phyloP scores from a whole-genome alignment of 2,329 filamentous ascomycete genomes.

The Botrytis pseudocinerea region DNA sequence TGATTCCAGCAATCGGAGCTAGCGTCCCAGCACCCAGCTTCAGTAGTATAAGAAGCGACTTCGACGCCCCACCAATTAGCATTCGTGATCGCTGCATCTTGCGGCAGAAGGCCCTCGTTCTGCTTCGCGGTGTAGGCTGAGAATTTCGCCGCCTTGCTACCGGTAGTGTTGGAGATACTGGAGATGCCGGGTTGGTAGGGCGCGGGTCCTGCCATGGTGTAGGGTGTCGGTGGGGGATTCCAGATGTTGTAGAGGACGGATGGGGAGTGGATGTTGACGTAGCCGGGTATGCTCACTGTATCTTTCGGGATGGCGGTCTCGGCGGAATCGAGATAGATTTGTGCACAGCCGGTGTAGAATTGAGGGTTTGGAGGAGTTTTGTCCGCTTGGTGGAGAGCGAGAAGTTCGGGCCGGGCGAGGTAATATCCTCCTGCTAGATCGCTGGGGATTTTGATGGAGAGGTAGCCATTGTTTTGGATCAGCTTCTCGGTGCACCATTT shows the following conservation, averaged over 20 bases:
- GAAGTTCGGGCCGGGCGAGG: constrained; percentile 68
- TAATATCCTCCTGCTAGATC: constrained; percentile 67
- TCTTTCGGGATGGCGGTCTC: constrained; percentile 50
- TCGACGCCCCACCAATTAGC: constrained; percentile 72
- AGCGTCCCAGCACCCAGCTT: constrained; percentile 61
- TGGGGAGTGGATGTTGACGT: constrained; percentile 55
- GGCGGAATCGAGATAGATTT: constrained; percentile 61
- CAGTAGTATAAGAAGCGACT: constrained; percentile 55
- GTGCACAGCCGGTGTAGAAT: constrained; percentile 72
- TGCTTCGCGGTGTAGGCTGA: constrained; percentile 38
- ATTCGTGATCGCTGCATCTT: constrained; percentile 62
- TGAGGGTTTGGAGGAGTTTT: constrained; percentile 60
- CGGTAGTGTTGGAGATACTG: background rate
- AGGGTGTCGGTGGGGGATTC: constrained; percentile 50
- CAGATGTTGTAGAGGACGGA: constrained; percentile 68
- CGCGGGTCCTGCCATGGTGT: constrained; percentile 58
- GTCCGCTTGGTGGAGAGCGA: constrained; percentile 65
- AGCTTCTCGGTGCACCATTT: constrained; percentile 73
- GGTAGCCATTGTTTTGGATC: constrained; percentile 61
- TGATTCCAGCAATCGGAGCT: constrained; percentile 60
- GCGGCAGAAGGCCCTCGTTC: constrained; percentile 54
- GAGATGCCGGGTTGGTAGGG: constrained; percentile 32
- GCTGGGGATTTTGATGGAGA: constrained; percentile 62
- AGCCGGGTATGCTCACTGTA: constrained; percentile 65
- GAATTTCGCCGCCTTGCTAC: constrained; percentile 7